Evolutionary conservation across 1,284 basidiomycete species (phyloP), one percentile per base, ranked within the genome.

Genomic region (Fomitiporia mediterranea): DNA sequence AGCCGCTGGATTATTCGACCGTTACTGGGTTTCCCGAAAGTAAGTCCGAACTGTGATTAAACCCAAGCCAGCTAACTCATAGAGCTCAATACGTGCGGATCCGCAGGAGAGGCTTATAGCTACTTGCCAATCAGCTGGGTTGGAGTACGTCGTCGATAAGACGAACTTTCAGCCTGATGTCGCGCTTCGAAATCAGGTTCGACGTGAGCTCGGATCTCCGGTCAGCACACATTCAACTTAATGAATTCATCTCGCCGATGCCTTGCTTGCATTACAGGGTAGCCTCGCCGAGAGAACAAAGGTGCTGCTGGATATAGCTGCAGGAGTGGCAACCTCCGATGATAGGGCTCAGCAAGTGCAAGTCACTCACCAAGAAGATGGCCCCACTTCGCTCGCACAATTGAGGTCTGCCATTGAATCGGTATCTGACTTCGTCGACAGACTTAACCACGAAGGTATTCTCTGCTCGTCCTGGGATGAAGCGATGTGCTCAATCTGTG

Each of bases 161-260:
- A 86, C 86, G 7, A 91, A 91, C 65, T 82, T 83, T 56, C 82
- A 89, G 61, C 86, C 89, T 1, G 74, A 75, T 6, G 56, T 86
- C 21, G 89, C 89, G 0, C 65, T 82, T 38, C 77, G 89, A 9
- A 91, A 91, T 68, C 77, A 79, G 9, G 74, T 91, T 23, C 82
- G 89, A 15, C 70, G 79, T 54, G 66, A 72, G 49, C 65, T 79
- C 30, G 27, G 21, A 6, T 30, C 44, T 27, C 30, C 44, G 44
- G 44, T 46, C 44, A 46, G 44, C n/a, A 30, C 17, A 15, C 44
- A 15, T 46, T 4, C 15, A 2, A 25, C 3, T n/a, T 46, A 30
- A 23, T 30, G n/a, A 46, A 46, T 30, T 13, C 21, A 27, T 28
- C 19, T 35, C 2, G 21, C 37, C 28, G 23, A 49, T 39, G 19